Conservation (phyloP, 352 stramenopile species). For the Pythium aquatile region DNA sequence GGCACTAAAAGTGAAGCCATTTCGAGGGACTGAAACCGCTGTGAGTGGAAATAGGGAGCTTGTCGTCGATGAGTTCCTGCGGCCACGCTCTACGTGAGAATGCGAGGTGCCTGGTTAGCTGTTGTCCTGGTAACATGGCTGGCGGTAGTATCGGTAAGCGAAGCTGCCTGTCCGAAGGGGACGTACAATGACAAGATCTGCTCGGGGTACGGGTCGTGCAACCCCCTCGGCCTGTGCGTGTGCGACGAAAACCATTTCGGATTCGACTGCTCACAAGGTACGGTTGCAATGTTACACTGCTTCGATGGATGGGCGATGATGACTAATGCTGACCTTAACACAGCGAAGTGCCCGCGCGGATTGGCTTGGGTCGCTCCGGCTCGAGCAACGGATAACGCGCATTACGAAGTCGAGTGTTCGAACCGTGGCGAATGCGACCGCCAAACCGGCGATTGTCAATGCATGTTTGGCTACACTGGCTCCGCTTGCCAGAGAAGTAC, state of each 20-base stretch:
- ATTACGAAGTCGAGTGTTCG: conserved; percentile 73
- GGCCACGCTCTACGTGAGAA: background rate
- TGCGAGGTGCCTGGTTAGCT: conserved; percentile 2
- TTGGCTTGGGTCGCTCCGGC: conserved; percentile 58
- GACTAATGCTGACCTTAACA: background rate
- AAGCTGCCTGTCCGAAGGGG: conserved; percentile 40
- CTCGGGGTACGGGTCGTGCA: conserved; percentile 55
- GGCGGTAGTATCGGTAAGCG: background rate
- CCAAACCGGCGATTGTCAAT: conserved; percentile 46
- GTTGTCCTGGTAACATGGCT: conserved; percentile 1
- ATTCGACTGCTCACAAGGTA: conserved; percentile 66
- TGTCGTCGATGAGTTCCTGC: background rate
- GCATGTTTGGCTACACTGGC: conserved; percentile 68
- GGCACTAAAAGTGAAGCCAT: conserved; percentile 23
- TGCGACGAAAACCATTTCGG: conserved; percentile 53
- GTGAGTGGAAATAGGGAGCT: background rate
- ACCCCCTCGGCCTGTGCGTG: conserved; percentile 40
- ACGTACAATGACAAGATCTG: conserved; percentile 57
- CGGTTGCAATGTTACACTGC: background rate
- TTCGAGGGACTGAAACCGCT: conserved; percentile 16
- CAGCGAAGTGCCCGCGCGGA: conserved; percentile 49
- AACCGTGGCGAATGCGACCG: conserved; percentile 73
- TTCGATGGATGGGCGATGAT: background rate
- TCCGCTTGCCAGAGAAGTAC: conserved; percentile 66
- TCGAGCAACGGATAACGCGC: conserved; percentile 47